A percentile compares a stretch with the other conserved stretches of the same genome.
Conservation (phyloP, 2,329 filamentous ascomycete species). For the Aspergillus sp. region DNA sequence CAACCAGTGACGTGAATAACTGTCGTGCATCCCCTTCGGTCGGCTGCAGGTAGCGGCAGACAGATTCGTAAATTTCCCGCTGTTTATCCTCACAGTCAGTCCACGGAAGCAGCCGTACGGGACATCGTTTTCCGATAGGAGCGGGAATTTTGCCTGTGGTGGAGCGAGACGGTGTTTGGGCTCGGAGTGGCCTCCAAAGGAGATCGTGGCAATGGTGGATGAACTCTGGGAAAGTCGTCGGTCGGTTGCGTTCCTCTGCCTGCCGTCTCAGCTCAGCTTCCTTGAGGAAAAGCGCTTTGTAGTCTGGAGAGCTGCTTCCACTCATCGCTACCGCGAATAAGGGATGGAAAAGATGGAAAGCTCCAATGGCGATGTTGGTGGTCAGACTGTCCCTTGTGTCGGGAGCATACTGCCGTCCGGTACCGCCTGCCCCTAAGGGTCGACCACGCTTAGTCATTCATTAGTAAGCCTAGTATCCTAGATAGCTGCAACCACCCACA, state of each 20-base stretch:
- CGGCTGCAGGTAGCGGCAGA: constrained; percentile 17
- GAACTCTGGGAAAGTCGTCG: constrained; percentile 10
- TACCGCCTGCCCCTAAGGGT: no score
- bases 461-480: no score
- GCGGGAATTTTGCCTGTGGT: constrained; percentile 14
- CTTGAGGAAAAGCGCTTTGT: constrained; percentile 13
- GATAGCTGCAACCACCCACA: no score
- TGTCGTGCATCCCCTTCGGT: neutral
- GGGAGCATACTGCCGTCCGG: no score
- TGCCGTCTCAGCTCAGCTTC: neutral
- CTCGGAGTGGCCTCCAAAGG: constrained; percentile 12
- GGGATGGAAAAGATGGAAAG: neutral
- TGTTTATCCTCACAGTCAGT: constrained; percentile 12
- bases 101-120: constrained; percentile 11
- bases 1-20: constrained; percentile 15
- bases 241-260: neutral
- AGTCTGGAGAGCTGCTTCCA: constrained; percentile 13
- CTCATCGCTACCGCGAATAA: neutral
- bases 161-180: constrained; percentile 13
- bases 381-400: no score
- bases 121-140: constrained; percentile 20
- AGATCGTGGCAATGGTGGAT: constrained; percentile 11
- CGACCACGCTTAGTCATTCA: no score
- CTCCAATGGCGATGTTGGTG: neutral
- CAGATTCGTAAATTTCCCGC: constrained; percentile 13